A percentile compares a stretch with the other conserved stretches of the same genome.
Evolutionary conservation across 208 protist genomes (phyloP).

Genomic region (Borovskyia barvae): DNA sequence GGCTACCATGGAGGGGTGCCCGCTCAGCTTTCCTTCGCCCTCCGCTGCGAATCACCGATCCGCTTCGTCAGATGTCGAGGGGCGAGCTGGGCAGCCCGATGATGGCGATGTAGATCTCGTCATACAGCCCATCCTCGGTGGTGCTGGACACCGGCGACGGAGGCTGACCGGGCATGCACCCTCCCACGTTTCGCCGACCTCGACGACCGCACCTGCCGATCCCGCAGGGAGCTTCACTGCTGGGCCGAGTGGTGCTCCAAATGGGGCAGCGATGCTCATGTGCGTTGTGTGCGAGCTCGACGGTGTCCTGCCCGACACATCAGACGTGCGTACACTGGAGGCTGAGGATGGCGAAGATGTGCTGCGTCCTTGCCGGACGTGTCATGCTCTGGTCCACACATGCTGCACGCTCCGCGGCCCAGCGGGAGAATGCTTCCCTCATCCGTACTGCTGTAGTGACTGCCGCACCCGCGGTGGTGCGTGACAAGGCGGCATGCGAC

Average conservation of each 20-base stretch:
- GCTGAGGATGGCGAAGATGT: conserved; percentile 5
- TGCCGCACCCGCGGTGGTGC: conserved; percentile 1
- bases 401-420: conserved; percentile 12
- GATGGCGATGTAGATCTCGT: conserved; percentile 4
- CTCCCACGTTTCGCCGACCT: too few relatives aligned
- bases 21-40: background rate
- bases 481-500: background rate
- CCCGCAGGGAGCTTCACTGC: too few relatives aligned
- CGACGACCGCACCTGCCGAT: too few relatives aligned
- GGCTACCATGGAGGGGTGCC: conserved; percentile 9
- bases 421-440: background rate
- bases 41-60: too few relatives aligned
- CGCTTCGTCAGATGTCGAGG: too few relatives aligned
- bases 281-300: conserved; percentile 51
- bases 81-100: too few relatives aligned
- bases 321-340: background rate
- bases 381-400: conserved; percentile 16
- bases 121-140: conserved; percentile 15
- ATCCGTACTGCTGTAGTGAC: conserved; percentile 16
- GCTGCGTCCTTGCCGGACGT: conserved; percentile 21
- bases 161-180: background rate
- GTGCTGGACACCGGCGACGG: background rate
- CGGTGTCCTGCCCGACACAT: background rate
- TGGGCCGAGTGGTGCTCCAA: too few relatives aligned
- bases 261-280: background rate